phyloP scores from a whole-genome alignment of 768 basidiomycete species.

The Tricholoma flavovirens region DNA sequence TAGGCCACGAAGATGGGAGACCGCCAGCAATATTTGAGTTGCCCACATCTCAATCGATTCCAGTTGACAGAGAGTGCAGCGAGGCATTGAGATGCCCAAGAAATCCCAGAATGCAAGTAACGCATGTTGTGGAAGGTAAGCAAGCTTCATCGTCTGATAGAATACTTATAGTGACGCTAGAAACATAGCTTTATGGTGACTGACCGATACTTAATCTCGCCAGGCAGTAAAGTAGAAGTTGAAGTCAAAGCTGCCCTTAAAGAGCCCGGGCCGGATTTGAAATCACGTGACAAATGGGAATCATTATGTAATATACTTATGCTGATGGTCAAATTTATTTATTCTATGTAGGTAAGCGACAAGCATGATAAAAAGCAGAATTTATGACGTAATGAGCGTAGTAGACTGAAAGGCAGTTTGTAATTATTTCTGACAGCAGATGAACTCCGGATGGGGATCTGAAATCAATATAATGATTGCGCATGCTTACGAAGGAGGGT shows the following conservation, averaged over 20 bases:
- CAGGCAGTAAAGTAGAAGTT: too few relatives aligned
- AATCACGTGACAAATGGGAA: too few relatives aligned
- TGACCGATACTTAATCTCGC: too few relatives aligned
- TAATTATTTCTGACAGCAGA: neutral
- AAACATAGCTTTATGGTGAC: too few relatives aligned
- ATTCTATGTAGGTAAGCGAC: too few relatives aligned
- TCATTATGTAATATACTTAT: too few relatives aligned
- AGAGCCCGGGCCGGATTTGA: too few relatives aligned
- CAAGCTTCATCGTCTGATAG: neutral
- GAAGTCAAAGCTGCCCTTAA: too few relatives aligned
- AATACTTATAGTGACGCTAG: too few relatives aligned
- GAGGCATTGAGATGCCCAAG: slow-evolving; percentile 9
- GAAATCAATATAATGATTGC: slow-evolving; percentile 16
- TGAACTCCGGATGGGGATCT: neutral
- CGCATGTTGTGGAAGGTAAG: neutral
- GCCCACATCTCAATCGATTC: slow-evolving; percentile 20
- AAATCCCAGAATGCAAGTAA: slow-evolving; percentile 14
- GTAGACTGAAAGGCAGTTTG: neutral
- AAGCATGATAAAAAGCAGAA: neutral
- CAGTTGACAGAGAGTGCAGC: slow-evolving; percentile 7
- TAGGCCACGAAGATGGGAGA: slow-evolving; percentile 16
- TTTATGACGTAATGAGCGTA: neutral
- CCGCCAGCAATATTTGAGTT: slow-evolving; percentile 17
- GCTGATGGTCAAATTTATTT: too few relatives aligned
- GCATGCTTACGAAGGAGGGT: slow-evolving; percentile 12